Percentiles rank a stretch among this genome's conserved stretches.
Conservation (phyloP, 306 rosid genomes). For the Acmispon strigosus region DNA sequence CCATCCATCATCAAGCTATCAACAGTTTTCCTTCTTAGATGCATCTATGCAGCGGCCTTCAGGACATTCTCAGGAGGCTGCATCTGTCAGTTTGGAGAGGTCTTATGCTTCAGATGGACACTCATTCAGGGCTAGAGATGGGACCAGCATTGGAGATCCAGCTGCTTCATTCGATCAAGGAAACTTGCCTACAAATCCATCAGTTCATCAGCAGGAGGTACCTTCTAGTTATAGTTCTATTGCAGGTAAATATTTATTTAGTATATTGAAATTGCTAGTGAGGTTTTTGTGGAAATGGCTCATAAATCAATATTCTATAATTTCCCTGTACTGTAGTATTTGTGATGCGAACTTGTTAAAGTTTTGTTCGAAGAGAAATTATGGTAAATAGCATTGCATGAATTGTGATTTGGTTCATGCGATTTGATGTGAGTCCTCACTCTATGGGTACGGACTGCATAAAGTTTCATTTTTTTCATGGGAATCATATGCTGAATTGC, state of each 20-base stretch:
- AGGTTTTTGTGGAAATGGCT: slow-evolving; percentile 45
- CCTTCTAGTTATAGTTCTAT: slow-evolving; percentile 99
- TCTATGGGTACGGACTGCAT: background rate
- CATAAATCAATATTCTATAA: slow-evolving; percentile 23
- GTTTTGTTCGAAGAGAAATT: slow-evolving; percentile 16
- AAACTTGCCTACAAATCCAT: slow-evolving; percentile 51
- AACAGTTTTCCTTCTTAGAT: slow-evolving; percentile 59
- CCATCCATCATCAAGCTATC: slow-evolving; percentile 52
- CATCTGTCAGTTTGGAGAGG: slow-evolving; percentile 42
- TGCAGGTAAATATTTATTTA: slow-evolving; percentile 83
- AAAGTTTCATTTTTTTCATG: background rate
- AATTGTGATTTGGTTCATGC: background rate
- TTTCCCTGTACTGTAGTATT: slow-evolving; percentile 14
- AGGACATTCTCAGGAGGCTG: slow-evolving; percentile 50
- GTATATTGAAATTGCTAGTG: slow-evolving; percentile 50
- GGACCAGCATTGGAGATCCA: slow-evolving; percentile 44
- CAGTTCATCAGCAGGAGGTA: slow-evolving; percentile 99
- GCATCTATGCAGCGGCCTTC: slow-evolving; percentile 38
- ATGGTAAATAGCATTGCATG: background rate
- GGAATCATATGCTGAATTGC: background rate
- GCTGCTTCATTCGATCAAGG: slow-evolving; percentile 56
- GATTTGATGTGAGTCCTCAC: background rate
- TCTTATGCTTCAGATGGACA: slow-evolving; percentile 56
- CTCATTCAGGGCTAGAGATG: slow-evolving; percentile 47
- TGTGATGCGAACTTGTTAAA: slow-evolving; percentile 16